Evolutionary conservation across 2,329 filamentous ascomycete species (phyloP).

Genomic region (Exophiala viscosa): DNA sequence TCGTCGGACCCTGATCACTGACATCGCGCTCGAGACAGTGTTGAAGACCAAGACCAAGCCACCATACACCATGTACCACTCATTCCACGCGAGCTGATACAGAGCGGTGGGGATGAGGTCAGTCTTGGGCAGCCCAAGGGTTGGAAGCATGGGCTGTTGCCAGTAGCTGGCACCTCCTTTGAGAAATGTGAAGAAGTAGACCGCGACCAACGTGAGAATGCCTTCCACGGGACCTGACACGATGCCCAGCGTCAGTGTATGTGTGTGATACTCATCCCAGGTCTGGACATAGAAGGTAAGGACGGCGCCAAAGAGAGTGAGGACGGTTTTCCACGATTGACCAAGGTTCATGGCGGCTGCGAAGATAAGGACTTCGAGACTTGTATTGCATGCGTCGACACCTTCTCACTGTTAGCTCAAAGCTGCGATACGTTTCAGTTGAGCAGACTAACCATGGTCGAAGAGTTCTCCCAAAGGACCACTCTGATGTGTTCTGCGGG

Average conservation of each 20-base stretch:
- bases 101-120: conserved; percentile 64
- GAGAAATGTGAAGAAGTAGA: conserved; percentile 80
- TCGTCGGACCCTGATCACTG: conserved; percentile 78
- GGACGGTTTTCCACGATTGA: conserved; percentile 83
- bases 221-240: conserved; percentile 95
- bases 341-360: conserved; percentile 89
- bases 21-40: conserved; percentile 67
- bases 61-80: conserved; percentile 91
- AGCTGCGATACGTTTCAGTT: neutral
- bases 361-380: conserved; percentile 89
- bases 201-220: conserved; percentile 73
- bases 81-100: conserved; percentile 79
- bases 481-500: conserved; percentile 84
- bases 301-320: conserved; percentile 76
- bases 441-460: conserved; percentile 68
- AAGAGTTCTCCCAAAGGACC: conserved; percentile 94
- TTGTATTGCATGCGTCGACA: conserved; percentile 93
- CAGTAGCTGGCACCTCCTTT: conserved; percentile 90
- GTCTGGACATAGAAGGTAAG: conserved; percentile 98
- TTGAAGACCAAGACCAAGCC: conserved; percentile 77
- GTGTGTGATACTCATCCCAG: conserved; percentile 99
- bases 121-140: conserved; percentile 63
- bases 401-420: conserved; percentile 37
- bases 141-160: conserved; percentile 74
- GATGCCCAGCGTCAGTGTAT: conserved; percentile 86